These are phyloP conservation scores for Vitis cinerea DNA, from an alignment of 164 flowering plant species.

Conservation along the genomic window DNA sequence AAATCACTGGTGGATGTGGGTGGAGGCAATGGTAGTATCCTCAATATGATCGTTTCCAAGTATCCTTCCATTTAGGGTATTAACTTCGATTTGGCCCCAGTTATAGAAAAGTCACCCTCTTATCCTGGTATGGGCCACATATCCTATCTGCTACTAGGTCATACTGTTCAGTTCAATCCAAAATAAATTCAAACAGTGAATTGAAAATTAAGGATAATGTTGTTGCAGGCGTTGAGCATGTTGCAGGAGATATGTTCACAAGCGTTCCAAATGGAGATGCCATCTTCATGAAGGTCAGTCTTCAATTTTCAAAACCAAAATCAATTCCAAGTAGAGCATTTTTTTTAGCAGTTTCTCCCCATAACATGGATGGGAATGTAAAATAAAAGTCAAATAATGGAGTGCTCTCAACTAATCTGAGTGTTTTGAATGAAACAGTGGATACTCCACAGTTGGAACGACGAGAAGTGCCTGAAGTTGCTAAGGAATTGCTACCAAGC, in stretches of 20 bases:
- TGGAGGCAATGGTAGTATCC: slow-evolving; percentile 28
- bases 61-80: slow-evolving; percentile 32
- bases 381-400: too few relatives aligned
- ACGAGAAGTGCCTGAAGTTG: slow-evolving; percentile 30
- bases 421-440: slow-evolving; percentile 18
- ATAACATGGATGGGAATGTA: too few relatives aligned
- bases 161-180: too few relatives aligned
- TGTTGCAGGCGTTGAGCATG: slow-evolving; percentile 19
- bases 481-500: slow-evolving; percentile 32
- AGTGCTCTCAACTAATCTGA: not conserved
- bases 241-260: slow-evolving; percentile 36
- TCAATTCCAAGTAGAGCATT: too few relatives aligned
- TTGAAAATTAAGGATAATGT: too few relatives aligned
- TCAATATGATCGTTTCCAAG: slow-evolving; percentile 29
- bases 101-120: slow-evolving; percentile 20
- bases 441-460: slow-evolving; percentile 31
- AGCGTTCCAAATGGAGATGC: slow-evolving; percentile 38
- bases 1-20: slow-evolving; percentile 36
- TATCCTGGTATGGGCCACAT: slow-evolving; percentile 17
- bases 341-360: too few relatives aligned
- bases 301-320: too few relatives aligned
- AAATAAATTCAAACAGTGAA: too few relatives aligned
- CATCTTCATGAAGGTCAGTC: slow-evolving; percentile 35
- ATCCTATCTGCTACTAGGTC: too few relatives aligned
- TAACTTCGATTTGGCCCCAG: slow-evolving; percentile 31